Conservation (phyloP, 495 filamentous ascomycete species). For the Emericellopsis terricola region DNA sequence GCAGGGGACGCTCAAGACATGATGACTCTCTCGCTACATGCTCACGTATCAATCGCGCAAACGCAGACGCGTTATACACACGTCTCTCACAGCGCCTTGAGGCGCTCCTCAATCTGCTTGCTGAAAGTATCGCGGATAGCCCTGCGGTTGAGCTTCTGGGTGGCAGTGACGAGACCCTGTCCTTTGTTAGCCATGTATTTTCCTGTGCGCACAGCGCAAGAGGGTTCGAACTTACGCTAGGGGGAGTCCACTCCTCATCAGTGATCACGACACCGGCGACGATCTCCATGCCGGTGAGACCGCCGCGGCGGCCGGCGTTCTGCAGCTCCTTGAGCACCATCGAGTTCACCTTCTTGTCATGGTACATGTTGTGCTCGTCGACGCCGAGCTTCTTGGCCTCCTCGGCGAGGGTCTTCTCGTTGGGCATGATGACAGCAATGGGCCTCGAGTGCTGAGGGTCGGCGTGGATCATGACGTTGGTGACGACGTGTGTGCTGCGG, state of each 20-base stretch:
- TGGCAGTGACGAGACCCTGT: constrained; percentile 41
- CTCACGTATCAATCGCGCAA: too few species aligned
- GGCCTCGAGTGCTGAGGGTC: constrained; percentile 28
- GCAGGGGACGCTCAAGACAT: too few species aligned
- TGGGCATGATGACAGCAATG: constrained; percentile 37
- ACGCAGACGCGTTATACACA: too few species aligned
- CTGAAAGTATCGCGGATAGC: constrained; percentile 33
- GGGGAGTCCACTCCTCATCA: constrained; percentile 49
- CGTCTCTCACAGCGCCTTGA: background rate
- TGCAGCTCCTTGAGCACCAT: constrained; percentile 38
- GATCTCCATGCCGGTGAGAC: constrained; percentile 36
- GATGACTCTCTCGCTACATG: too few species aligned
- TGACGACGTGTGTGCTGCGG: constrained; percentile 31
- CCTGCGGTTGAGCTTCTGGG: constrained; percentile 43
- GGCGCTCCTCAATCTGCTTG: constrained; percentile 29
- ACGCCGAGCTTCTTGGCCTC: constrained; percentile 33
- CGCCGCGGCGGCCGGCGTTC: constrained; percentile 27
- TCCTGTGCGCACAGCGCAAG: background rate
- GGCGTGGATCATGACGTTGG: constrained; percentile 44
- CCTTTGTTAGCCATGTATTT: background rate
- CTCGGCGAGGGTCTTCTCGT: constrained; percentile 33
- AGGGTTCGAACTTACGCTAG: constrained; percentile 28
- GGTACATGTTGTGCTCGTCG: constrained; percentile 22
- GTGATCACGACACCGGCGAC: constrained; percentile 39
- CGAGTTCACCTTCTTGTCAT: constrained; percentile 25